A percentile compares a stretch with the other conserved stretches of the same genome.
Conservation (phyloP, 73 alveolate species). For the Blepharisma japonicum region DNA sequence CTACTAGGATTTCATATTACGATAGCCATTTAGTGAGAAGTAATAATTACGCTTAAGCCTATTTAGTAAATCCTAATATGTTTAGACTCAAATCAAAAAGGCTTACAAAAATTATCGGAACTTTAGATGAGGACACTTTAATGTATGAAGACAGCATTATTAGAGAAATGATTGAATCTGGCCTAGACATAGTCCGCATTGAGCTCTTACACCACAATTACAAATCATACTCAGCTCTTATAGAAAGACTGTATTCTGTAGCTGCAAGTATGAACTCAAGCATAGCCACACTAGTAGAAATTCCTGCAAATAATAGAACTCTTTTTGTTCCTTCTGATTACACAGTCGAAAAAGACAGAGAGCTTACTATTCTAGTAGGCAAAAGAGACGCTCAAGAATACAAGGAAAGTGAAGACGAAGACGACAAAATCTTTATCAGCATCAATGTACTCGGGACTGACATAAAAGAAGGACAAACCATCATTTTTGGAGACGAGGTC, state of each 20-base stretch:
- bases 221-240: constrained; percentile 25
- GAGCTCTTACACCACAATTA: constrained; percentile 11
- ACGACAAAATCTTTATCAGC: neutral
- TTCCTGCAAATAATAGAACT: constrained; percentile 9
- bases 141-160: constrained; percentile 3
- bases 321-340: neutral
- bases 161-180: constrained; percentile 14
- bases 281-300: neutral
- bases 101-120: neutral
- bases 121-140: constrained; percentile 12
- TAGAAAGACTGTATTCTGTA: constrained; percentile 2
- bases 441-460: constrained; percentile 2
- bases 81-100: too few species aligned
- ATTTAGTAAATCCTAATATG: too few species aligned
- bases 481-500: constrained; percentile 15
- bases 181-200: constrained; percentile 18
- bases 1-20: too few species aligned
- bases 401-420: neutral
- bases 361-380: neutral
- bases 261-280: neutral
- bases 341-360: constrained; percentile 4
- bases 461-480: neutral
- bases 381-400: neutral
- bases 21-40: too few species aligned
- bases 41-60: too few species aligned